Base-by-base conservation (phyloP, 1,139 yeast genomes). In the Suhomyces ambrosiae region DNA sequence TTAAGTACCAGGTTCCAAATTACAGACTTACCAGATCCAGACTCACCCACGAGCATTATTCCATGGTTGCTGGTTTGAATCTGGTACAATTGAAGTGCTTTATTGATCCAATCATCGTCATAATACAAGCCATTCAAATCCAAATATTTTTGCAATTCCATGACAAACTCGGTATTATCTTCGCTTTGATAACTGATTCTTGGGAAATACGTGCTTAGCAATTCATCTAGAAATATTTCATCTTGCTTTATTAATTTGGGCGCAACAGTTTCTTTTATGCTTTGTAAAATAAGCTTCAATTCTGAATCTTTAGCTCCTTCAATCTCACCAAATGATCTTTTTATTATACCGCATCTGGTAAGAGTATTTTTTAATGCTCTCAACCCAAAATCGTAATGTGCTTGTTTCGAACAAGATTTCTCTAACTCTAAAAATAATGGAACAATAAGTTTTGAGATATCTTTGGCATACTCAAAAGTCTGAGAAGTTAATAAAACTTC, bases 301-400 rank as follows among this genome's bases (percentile, higher is more conserved):
- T 81, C 86, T 4, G 44, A 32, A 10, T 25, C 30, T 33, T 33
- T 27, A 9, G 32, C 9, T 14, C 5, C 21, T 9, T 2, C 18
- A 2, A n/a, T n/a, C n/a, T n/a, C n/a, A n/a, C n/a, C n/a, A n/a
- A n/a, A n/a, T n/a, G n/a, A n/a, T 18, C 35, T 26, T 7, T 35
- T 31, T 10, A 35, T 26, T 11, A 56, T 50, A 0, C 92, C 90
- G 50, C 90, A 80, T 39, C 74, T 71, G 4, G 68, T 59, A 28
- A 90, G 60, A 0, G 83, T 79, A 30, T 79, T 71, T 53, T 89
- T 90, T 39, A 90, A 59, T 0, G 96, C 82, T 42, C 97, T 71
- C 28, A 90, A 65, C 0, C 97, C 96, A 70, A 92, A 92, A 52
- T 92, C 97, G 52, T 92, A 92, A 56, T 90, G 97, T 2, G 63